Conservation (phyloP, 495 filamentous ascomycete genomes). For the Aspergillus hancockii region DNA sequence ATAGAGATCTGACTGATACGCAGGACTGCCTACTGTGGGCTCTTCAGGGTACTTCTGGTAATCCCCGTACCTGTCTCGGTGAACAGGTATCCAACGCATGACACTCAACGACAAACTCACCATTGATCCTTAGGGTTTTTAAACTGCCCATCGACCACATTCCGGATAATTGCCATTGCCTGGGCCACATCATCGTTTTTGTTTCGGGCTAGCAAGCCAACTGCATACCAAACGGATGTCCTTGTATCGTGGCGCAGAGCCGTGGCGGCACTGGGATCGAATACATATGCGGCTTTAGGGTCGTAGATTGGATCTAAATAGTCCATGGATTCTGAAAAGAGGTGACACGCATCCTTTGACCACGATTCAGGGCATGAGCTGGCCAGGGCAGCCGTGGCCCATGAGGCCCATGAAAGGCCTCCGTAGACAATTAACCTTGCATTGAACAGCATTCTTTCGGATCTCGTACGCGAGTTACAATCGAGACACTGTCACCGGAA, state of each 20-base stretch:
- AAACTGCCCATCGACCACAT: slow-evolving; percentile 40
- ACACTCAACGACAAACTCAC: slow-evolving; percentile 6
- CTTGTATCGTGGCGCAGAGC: slow-evolving; percentile 35
- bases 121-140: slow-evolving; percentile 37
- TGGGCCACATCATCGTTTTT: slow-evolving; percentile 32
- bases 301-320: slow-evolving; percentile 27
- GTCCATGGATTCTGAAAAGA: slow-evolving; percentile 33
- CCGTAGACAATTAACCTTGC: neutral
- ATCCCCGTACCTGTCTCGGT: slow-evolving; percentile 35
- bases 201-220: slow-evolving; percentile 41
- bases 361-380: neutral
- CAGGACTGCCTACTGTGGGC: slow-evolving; percentile 35
- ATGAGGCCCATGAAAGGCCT: neutral
- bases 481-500: too few relatives aligned
- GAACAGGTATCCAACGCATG: neutral
- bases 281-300: slow-evolving; percentile 17
- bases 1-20: slow-evolving; percentile 36
- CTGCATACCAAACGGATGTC: slow-evolving; percentile 40
- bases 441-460: too few relatives aligned
- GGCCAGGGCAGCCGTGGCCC: neutral
- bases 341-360: slow-evolving; percentile 3
- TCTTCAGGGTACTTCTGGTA: slow-evolving; percentile 41
- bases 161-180: slow-evolving; percentile 39
- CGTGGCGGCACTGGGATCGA: slow-evolving; percentile 23
- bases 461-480: too few relatives aligned